Conservation (phyloP, 2,329 filamentous ascomycete species). For the Neopestalotiopsis sp. region DNA sequence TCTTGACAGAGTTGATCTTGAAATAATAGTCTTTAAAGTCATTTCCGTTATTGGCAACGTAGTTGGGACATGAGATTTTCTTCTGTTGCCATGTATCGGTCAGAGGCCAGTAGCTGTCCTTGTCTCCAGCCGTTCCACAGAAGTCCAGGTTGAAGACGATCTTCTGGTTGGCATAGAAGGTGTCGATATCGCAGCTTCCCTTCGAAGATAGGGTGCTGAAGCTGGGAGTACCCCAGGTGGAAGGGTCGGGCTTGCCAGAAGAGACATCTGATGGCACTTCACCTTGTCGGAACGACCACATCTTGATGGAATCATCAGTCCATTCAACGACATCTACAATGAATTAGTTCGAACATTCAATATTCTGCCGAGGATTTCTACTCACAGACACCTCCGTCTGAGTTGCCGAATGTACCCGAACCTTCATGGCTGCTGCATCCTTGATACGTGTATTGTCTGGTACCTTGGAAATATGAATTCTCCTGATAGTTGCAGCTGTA, state of each 20-base stretch:
- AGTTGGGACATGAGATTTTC: slow-evolving; percentile 23
- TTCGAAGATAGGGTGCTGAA: slow-evolving; percentile 30
- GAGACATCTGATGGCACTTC: slow-evolving; percentile 57
- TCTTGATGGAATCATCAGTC: slow-evolving; percentile 62
- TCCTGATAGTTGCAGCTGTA: slow-evolving; percentile 39
- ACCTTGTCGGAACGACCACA: slow-evolving; percentile 69
- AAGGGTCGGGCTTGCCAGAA: background rate
- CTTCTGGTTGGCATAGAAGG: slow-evolving; percentile 34
- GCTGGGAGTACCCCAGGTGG: slow-evolving; percentile 28
- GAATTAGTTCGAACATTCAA: slow-evolving; percentile 47
- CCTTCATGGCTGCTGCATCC: slow-evolving; percentile 48
- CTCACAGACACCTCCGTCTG: slow-evolving; percentile 47
- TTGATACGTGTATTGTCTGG: slow-evolving; percentile 41
- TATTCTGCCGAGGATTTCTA: slow-evolving; percentile 29
- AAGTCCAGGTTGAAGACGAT: slow-evolving; percentile 33
- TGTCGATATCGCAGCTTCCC: slow-evolving; percentile 33
- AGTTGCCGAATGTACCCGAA: slow-evolving; percentile 41
- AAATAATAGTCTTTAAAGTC: slow-evolving; percentile 27
- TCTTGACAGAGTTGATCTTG: slow-evolving; percentile 25
- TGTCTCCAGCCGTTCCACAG: slow-evolving; percentile 25
- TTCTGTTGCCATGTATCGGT: slow-evolving; percentile 25
- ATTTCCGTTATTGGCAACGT: slow-evolving; percentile 25
- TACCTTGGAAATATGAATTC: slow-evolving; percentile 1
- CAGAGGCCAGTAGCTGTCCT: slow-evolving; percentile 26
- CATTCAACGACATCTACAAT: slow-evolving; percentile 64